phyloP scores from a whole-genome alignment of 805 yeast genomes.

The Candida sithepensis region DNA sequence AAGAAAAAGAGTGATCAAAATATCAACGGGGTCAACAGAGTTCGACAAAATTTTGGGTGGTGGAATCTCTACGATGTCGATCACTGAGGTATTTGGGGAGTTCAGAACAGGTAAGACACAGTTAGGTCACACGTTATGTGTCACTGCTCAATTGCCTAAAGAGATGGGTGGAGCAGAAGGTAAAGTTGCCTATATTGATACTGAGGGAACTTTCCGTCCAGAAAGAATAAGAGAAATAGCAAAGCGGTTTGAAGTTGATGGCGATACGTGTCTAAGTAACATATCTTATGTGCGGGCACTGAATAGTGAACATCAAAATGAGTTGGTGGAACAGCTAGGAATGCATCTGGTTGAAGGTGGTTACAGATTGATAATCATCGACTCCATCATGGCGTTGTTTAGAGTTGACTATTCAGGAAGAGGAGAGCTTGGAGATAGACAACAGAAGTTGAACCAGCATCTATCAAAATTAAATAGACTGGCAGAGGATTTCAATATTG shows the following conservation, averaged over 20 bases:
- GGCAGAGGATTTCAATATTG: constrained; percentile 76
- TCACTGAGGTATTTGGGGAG: constrained; percentile 78
- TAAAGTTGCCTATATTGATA: constrained; percentile 73
- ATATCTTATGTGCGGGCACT: constrained; percentile 74
- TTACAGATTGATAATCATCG: constrained; percentile 57
- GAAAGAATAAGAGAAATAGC: constrained; percentile 65
- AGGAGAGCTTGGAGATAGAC: constrained; percentile 74
- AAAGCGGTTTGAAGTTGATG: constrained; percentile 62
- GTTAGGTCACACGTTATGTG: constrained; percentile 73
- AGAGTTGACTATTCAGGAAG: constrained; percentile 77
- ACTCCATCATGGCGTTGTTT: constrained; percentile 76
- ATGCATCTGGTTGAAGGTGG: constrained; percentile 64
- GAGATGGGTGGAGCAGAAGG: constrained; percentile 80
- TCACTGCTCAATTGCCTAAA: constrained; percentile 68
- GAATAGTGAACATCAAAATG: constrained; percentile 78
- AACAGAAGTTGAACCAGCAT: constrained; percentile 62
- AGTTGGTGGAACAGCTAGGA: constrained; percentile 64
- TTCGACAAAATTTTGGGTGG: constrained; percentile 70
- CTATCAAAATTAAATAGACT: constrained; percentile 49
- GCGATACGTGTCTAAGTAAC: constrained; percentile 65
- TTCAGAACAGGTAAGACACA: constrained; percentile 83
- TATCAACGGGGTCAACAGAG: constrained; percentile 71
- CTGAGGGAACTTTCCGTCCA: constrained; percentile 81
- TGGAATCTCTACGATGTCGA: constrained; percentile 72
- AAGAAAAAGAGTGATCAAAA: constrained; percentile 56